phyloP scores from a whole-genome alignment of 2,329 filamentous ascomycete species.

The Geosmithia morbida region DNA sequence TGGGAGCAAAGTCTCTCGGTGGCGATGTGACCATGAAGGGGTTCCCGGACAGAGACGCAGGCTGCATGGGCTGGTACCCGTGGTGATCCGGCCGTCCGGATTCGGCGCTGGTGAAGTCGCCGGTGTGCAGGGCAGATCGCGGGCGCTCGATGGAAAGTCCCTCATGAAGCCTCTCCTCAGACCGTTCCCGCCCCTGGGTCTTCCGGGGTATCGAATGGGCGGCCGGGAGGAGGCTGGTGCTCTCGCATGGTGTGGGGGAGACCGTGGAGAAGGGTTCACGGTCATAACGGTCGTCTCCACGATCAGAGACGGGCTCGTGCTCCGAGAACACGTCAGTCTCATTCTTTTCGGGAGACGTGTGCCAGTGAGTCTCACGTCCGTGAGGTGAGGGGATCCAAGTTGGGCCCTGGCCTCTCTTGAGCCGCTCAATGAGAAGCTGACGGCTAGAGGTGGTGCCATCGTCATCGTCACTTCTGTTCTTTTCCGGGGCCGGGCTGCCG shows the following conservation, averaged over 20 bases:
- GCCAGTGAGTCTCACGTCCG: constrained; percentile 24
- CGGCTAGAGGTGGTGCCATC: constrained; percentile 39
- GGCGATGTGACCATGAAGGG: constrained; percentile 43
- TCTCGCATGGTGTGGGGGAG: constrained; percentile 18
- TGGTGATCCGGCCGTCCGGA: neutral
- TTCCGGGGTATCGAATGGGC: constrained; percentile 33
- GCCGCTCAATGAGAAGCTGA: constrained; percentile 65
- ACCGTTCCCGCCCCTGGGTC: constrained; percentile 10
- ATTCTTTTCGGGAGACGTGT: neutral
- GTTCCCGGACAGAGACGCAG: constrained; percentile 5
- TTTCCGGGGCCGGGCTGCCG: constrained; percentile 7
- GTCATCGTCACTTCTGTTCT: constrained; percentile 5
- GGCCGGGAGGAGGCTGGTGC: constrained; percentile 27
- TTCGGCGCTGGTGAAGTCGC: constrained; percentile 42
- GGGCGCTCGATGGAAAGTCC: constrained; percentile 64
- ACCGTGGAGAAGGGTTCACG: neutral
- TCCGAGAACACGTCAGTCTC: constrained; percentile 6
- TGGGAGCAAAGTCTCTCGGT: constrained; percentile 33
- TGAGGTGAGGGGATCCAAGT: constrained; percentile 55
- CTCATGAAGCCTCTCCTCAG: constrained; percentile 30
- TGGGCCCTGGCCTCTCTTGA: constrained; percentile 68
- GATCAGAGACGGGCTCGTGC: constrained; percentile 22
- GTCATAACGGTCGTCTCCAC: constrained; percentile 5
- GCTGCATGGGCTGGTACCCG: neutral
- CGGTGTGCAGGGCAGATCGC: constrained; percentile 58